phyloP scores from a whole-genome alignment of 345 rosid genomes.

The Diplotaxis tenuifolia region DNA sequence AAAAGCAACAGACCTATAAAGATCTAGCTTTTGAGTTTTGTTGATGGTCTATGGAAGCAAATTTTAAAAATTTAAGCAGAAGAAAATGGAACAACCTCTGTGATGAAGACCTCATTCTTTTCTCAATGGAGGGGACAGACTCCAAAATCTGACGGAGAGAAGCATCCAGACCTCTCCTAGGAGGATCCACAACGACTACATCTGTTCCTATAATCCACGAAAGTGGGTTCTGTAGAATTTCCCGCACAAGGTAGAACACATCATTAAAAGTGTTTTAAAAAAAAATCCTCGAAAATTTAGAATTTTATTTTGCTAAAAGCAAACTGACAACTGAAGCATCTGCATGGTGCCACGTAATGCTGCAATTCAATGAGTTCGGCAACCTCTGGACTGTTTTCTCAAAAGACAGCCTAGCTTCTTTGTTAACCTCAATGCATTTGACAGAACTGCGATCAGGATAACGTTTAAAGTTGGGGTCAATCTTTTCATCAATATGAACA shows the following conservation, averaged over 20 bases:
- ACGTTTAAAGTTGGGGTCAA: conserved; percentile 24
- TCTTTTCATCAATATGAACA: conserved; percentile 11
- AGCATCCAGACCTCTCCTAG: conserved; percentile 84
- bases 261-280: background rate
- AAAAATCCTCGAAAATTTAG: background rate
- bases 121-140: conserved; percentile 47
- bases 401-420: conserved; percentile 83
- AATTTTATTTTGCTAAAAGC: background rate
- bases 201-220: conserved; percentile 94
- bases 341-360: conserved; percentile 90
- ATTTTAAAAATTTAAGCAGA: background rate
- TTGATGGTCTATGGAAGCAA: background rate
- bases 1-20: conserved; percentile 8
- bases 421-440: conserved; percentile 89
- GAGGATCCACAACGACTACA: conserved; percentile 87
- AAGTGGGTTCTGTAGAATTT: conserved; percentile 64
- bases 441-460: conserved; percentile 58
- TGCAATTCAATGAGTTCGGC: conserved; percentile 59
- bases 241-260: conserved; percentile 12
- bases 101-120: conserved; percentile 44
- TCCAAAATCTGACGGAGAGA: conserved; percentile 67
- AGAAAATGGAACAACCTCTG: conserved; percentile 48
- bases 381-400: conserved; percentile 81
- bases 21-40: background rate
- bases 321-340: conserved; percentile 74